These are phyloP conservation scores for Allium cepa DNA, from an alignment of 106 monocot genomes.

Conservation along the genomic window DNA sequence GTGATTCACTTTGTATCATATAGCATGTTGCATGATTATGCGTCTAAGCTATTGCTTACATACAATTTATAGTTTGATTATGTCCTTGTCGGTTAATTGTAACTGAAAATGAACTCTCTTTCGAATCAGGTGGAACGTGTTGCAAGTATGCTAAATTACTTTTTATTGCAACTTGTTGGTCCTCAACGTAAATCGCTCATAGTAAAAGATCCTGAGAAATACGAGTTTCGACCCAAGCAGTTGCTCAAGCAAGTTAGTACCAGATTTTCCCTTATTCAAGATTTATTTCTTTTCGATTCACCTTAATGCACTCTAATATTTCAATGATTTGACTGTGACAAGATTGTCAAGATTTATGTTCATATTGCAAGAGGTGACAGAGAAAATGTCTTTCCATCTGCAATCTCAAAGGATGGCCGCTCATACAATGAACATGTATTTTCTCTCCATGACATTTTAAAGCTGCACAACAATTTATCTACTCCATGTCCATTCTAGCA, in stretches of 20 bases:
- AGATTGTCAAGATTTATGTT: constrained; percentile 97
- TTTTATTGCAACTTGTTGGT: constrained; percentile 92
- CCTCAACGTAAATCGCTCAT: constrained; percentile 84
- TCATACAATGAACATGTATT: constrained; percentile 86
- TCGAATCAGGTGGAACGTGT: constrained; percentile 84
- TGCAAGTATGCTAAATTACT: constrained; percentile 97
- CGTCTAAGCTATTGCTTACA: not conserved
- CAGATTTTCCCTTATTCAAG: not conserved
- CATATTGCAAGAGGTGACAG: constrained; percentile 91
- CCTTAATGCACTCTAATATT: constrained; percentile 12
- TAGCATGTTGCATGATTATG: not conserved
- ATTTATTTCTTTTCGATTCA: constrained; percentile 1
- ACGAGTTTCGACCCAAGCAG: constrained; percentile 96
- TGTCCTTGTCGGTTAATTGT: not conserved
- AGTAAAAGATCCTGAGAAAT: constrained; percentile 97
- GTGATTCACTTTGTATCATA: constrained; percentile 23
- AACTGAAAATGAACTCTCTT: not conserved
- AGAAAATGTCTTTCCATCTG: constrained; percentile 64
- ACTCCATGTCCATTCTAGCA: not conserved
- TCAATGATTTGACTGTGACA: constrained; percentile 10
- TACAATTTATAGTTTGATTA: not conserved
- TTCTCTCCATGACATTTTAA: not conserved
- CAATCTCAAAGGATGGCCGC: constrained; percentile 89
- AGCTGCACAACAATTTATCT: too few relatives aligned
- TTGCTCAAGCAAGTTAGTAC: constrained; percentile 77